Evolutionary conservation across 257 asterid genomes (phyloP).

Genomic region (Solanum chilense): DNA sequence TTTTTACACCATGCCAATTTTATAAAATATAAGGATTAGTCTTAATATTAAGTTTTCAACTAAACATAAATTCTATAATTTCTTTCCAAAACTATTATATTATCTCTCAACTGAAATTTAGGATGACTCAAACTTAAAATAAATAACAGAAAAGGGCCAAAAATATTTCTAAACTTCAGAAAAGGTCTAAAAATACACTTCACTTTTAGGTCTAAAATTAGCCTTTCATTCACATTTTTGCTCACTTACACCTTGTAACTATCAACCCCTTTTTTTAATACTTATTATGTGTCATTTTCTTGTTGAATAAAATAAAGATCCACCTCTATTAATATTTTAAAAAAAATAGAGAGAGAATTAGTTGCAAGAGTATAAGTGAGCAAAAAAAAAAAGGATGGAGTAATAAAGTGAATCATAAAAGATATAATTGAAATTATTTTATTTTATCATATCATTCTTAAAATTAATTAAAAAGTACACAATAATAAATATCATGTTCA

Average conservation of each 20-base stretch:
- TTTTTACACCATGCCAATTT: background rate
- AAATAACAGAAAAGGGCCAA: background rate
- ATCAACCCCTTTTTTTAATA: accelerated
- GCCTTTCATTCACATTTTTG: too few species aligned
- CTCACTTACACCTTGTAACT: too few species aligned
- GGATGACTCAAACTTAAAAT: background rate
- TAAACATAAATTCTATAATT: background rate
- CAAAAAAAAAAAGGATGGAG: background rate
- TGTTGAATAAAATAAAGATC: too few species aligned
- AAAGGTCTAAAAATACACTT: too few species aligned
- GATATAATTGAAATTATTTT: background rate
- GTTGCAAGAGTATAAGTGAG: too few species aligned
- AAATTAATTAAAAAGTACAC: background rate
- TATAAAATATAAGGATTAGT: background rate
- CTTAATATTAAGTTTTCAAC: background rate
- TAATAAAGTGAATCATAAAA: background rate
- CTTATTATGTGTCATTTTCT: too few species aligned
- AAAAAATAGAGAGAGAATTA: too few species aligned
- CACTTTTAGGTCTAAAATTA: too few species aligned
- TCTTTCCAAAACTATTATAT: background rate
- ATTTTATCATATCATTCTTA: background rate
- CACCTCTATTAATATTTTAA: too few species aligned
- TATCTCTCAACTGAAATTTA: background rate
- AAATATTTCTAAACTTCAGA: too few species aligned
- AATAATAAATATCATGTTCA: background rate